Base-by-base conservation (phyloP, 2,329 filamentous ascomycete species). In the Claviceps sp. region DNA sequence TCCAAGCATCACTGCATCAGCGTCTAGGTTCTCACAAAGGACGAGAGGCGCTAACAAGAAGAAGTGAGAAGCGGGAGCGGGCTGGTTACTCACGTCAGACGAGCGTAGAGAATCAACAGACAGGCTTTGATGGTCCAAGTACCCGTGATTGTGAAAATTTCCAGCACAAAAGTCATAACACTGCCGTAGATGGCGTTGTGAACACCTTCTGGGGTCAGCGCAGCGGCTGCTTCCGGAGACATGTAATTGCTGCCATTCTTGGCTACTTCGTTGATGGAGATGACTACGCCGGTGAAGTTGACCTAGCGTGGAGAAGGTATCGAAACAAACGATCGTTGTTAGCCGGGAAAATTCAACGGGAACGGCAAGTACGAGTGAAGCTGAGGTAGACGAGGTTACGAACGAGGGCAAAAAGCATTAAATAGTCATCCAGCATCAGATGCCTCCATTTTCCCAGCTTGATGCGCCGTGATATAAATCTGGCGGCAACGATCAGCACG, bases 381-480 rank as follows among this genome's bases (percentile, higher is more conserved):
- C 16, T 8, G 5, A 18, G 47, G 14, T 7, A 40, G 34, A 66
- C 55, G 22, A 22, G 3, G 22, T 22, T 22, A 22, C 22, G 13
- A 55, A 70, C 66, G 20, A 74, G 64, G 7, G 74, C 71, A 51
- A 78, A 66, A 8, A 74, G 43, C 76, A 81, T 81, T 24, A 78
- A 64, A 58, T 72, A 79, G 59, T 82, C 79, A 57, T 82, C 79
- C 26, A 72, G 58, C 57, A 77, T 73, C n/a, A 79, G 70, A 6
- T 67, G 67, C 43, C 63, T 67, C 57, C 71, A 63, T 41, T 72
- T 70, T 16, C 74, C 69, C 34, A 79, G 58, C 48, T 63, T 64
- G 18, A 69, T 59, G 1, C 64, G 62, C 14, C 67, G 59, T 7
- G 67, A 65, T 38, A 60, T 47, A 56, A 65, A 38, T 4, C 63